A percentile compares a stretch with the other conserved stretches of the same genome.
These are phyloP conservation scores for Rhizophora apiculata DNA, from an alignment of 345 rosid species.

Conservation along the genomic window DNA sequence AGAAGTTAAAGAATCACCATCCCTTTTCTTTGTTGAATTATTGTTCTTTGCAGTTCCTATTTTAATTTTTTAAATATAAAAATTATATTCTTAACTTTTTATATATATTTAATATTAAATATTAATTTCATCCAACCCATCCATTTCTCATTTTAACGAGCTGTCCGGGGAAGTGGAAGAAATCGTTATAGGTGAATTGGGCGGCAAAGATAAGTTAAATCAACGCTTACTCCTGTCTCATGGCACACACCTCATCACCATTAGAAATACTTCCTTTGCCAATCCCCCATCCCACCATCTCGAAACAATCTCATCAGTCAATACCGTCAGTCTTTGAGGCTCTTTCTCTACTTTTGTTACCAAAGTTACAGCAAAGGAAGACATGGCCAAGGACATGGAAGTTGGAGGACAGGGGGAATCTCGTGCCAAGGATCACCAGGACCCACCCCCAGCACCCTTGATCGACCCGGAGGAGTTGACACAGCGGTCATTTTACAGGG, in stretches of 20 bases:
- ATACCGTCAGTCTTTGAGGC: no score
- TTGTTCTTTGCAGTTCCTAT: no score
- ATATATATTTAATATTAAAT: no score
- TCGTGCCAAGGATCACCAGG: neutral
- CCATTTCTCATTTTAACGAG: no score
- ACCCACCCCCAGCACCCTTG: neutral
- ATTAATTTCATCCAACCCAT: no score
- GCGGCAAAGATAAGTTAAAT: conserved; percentile 18
- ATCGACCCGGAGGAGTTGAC: neutral
- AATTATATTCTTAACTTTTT: no score
- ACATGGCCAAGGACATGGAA: conserved; percentile 38
- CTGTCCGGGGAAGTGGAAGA: conserved; percentile 1
- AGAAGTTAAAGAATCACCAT: no score
- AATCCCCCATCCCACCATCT: neutral
- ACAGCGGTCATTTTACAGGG: neutral
- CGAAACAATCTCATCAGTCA: neutral
- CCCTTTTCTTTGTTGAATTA: no score
- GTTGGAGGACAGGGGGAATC: conserved; percentile 17
- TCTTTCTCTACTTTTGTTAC: neutral
- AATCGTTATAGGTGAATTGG: neutral
- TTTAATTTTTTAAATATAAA: no score
- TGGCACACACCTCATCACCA: neutral
- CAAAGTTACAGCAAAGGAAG: neutral
- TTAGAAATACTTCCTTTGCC: neutral
- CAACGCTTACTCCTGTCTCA: neutral